A percentile compares a stretch with the other conserved stretches of the same genome.
Evolutionary conservation across 2,329 filamentous ascomycete genomes (phyloP).

Genomic region (Delphinella strobiligena): DNA sequence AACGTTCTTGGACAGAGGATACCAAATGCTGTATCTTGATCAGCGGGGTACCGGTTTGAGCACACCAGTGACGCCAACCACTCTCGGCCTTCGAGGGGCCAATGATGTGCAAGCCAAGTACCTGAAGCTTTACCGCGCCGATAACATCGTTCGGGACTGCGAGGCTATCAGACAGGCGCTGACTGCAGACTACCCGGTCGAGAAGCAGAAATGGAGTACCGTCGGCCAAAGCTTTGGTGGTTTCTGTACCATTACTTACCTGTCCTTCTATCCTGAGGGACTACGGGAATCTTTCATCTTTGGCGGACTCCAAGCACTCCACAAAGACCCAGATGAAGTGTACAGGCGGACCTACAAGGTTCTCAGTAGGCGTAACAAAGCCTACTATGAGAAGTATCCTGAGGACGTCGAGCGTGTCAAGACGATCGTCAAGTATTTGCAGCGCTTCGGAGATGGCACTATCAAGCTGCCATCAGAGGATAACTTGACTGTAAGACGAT

Average conservation of each 20-base stretch:
- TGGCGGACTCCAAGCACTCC: conserved; percentile 71
- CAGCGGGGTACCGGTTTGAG: conserved; percentile 83
- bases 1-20: conserved; percentile 62
- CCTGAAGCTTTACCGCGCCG: conserved; percentile 73
- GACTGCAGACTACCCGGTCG: conserved; percentile 52
- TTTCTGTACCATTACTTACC: conserved; percentile 72
- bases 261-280: conserved; percentile 66
- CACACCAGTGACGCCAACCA: conserved; percentile 63
- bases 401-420: conserved; percentile 62
- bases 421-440: conserved; percentile 53
- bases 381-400: conserved; percentile 76
- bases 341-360: conserved; percentile 61
- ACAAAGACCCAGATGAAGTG: conserved; percentile 58
- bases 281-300: conserved; percentile 72
- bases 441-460: conserved; percentile 40
- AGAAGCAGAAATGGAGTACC: conserved; percentile 69
- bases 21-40: conserved; percentile 75
- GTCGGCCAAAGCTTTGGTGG: conserved; percentile 90
- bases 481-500: conserved; percentile 56
- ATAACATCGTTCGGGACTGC: conserved; percentile 79
- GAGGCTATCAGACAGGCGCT: conserved; percentile 72
- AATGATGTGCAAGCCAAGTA: conserved; percentile 64
- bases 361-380: conserved; percentile 58
- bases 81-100: conserved; percentile 51
- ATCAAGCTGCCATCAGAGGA: conserved; percentile 63